These are phyloP conservation scores for Sistotremastrum suecicum DNA, from an alignment of 768 basidiomycete species.

Conservation along the genomic window DNA sequence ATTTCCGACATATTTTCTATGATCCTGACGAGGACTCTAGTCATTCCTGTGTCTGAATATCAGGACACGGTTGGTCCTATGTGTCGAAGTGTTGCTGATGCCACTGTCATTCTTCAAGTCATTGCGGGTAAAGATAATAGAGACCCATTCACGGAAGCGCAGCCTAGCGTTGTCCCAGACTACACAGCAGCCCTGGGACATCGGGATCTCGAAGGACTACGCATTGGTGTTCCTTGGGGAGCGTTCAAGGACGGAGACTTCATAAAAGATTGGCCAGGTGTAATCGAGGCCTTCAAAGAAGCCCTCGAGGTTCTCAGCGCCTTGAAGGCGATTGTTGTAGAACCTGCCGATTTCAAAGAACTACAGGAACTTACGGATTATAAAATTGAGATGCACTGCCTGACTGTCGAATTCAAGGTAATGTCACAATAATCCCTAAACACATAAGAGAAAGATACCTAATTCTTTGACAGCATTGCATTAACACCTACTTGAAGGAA, in stretches of 20 bases:
- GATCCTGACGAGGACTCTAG: conserved; percentile 11
- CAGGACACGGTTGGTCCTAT: conserved; percentile 29
- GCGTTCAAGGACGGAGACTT: conserved; percentile 17
- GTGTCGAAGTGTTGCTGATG: conserved; percentile 22
- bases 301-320: conserved; percentile 22
- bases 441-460: not conserved
- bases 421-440: not conserved
- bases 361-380: conserved; percentile 27
- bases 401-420: conserved; percentile 48
- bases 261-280: conserved; percentile 9
- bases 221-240: conserved; percentile 30
- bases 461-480: not conserved
- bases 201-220: conserved; percentile 30
- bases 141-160: conserved; percentile 26
- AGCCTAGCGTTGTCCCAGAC: conserved; percentile 37
- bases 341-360: conserved; percentile 47
- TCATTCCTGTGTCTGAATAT: conserved; percentile 29
- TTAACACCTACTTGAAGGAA: conserved; percentile 29
- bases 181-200: conserved; percentile 37
- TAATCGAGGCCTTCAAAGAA: conserved; percentile 23
- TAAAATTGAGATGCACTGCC: conserved; percentile 29
- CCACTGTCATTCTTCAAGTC: conserved; percentile 22
- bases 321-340: conserved; percentile 37
- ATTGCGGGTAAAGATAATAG: conserved; percentile 29
- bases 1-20: not conserved